Evolutionary conservation across 768 basidiomycete genomes (phyloP), one percentile per base, ranked within the genome.

Genomic region (Hygrocybe punicea): DNA sequence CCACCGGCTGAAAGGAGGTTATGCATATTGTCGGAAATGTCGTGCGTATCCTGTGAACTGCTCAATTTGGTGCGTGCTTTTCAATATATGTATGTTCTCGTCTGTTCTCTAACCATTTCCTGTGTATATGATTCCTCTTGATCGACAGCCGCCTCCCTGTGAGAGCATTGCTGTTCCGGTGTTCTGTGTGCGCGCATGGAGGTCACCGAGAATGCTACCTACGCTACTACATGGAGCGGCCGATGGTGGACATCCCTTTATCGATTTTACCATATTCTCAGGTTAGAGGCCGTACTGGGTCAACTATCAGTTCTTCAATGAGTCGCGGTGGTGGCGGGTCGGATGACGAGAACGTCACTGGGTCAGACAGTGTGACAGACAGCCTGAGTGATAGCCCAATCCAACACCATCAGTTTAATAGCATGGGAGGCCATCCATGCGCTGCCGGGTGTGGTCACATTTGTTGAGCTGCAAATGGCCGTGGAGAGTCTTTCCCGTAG

Each of bases 391-490:
- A 59, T 14, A 66, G 59, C 49, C 63, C 67, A 8, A 56, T 62
- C 25, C 61, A 57, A 36, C 45, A 51, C 24, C 33, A 40, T 46
- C 39, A 40, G 24, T 33, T 57, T 36, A 55, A 60, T 16, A 70
- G 62, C 50, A 64, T 82, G 35, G 66, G 73, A 11, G 89, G 85
- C 3, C 85, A 87, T 66, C 79, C 77, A 0, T 92, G 91, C 70
- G 87, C 88, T 13, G 81, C 88, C 42, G 91, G 90, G 4, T 93
- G 90, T 70, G 90, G 91, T 0, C 91, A 93, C 71, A 80, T 79
- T 61, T 93, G 90, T 62, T 91, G 89, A 88, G 81, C 80, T 14
- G 75, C 77, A 3, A 73, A 67, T 56, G 66, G 63, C 14, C 34
- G 16, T 29, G 29, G 29, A 29, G 4, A 29, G 8, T 29, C 29